A percentile compares a stretch with the other conserved stretches of the same genome.
Evolutionary conservation across 345 rosid genomes (phyloP).

Genomic region (Melaleuca quinquenervia): DNA sequence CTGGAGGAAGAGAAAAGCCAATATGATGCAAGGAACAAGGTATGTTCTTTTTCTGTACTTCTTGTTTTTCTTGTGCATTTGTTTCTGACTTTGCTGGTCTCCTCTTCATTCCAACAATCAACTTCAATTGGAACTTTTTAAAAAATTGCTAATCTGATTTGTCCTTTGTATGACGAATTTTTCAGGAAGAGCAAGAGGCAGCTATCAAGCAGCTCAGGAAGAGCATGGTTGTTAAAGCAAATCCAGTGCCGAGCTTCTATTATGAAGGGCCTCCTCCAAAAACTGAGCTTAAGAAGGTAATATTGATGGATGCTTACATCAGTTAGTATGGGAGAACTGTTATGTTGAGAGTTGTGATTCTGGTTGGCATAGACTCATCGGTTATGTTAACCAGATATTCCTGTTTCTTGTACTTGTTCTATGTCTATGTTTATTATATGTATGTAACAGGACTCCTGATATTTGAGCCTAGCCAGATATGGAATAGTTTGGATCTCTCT

Average conservation of each 20-base stretch:
- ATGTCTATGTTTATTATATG: not conserved
- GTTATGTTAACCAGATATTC: not conserved
- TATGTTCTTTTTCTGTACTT: not conserved
- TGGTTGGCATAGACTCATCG: not conserved
- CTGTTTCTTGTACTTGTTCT: not conserved
- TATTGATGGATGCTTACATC: not conserved
- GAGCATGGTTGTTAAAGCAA: conserved; percentile 71
- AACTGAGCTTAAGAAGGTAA: conserved; percentile 81
- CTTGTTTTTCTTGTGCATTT: not conserved
- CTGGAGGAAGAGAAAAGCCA: conserved; percentile 70
- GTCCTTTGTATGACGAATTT: not conserved
- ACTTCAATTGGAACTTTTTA: not conserved
- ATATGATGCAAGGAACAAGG: conserved; percentile 74
- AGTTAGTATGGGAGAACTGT: not conserved
- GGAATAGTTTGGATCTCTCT: not conserved
- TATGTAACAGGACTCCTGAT: not conserved
- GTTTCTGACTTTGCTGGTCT: not conserved
- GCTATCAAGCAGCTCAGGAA: conserved; percentile 83
- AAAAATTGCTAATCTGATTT: not conserved
- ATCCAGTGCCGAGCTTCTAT: conserved; percentile 92
- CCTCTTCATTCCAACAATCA: not conserved
- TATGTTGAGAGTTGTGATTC: not conserved
- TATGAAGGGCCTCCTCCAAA: conserved; percentile 84
- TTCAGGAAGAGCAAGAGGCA: conserved; percentile 97
- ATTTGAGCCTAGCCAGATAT: not conserved